Base-by-base conservation (phyloP, 768 basidiomycete species). In the Suillus spraguei region DNA sequence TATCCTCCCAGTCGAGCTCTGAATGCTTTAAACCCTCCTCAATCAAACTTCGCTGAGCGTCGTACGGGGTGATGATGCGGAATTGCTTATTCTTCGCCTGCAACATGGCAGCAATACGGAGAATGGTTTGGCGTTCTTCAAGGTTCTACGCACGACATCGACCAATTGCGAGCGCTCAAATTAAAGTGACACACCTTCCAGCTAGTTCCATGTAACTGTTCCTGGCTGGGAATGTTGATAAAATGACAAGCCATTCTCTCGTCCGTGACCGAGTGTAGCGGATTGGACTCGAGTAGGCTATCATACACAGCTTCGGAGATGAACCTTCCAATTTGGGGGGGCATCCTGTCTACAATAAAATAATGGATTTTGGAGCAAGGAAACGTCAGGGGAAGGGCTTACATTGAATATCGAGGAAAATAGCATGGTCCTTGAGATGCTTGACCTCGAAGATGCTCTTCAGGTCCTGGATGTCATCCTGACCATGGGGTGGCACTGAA, bases 21-120 rank as follows among this genome's bases (percentile, higher is more conserved):
- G 74, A 74, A 0, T 63, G 47, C 66, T 86, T 82, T 69, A 95
- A 81, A 20, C 71, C 71, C 6, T 77, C 70, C 73, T 93, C 89
- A 71, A 94, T 82, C 4, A 73, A 59, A 56, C 71, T 80, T 14
- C 89, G 80, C 71, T 95, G 92, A 8, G 80, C 85, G 72, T 90
- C 90, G 81, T 95, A 95, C 0, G 92, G 92, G 11, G 90, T 93
- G 59, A 95, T 89, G 50, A 95, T 86, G 38, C 82, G 81, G 71
- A 81, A 94, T 0, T 76, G 73, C 64, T 79, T 82, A 0, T 72
- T 65, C 59, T 83, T 72, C 4, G 77, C 74, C 68, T 90, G 81
- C 46, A 92, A 82, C 49, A 83, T 79, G 46, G 73, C 67, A 47
- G 89, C 87, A 69, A 94, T 76, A 60, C 82, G 75, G 10, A 92